These are phyloP conservation scores for Zygotorulaspora mrakii DNA, from an alignment of 1,139 yeast species.

Conservation along the genomic window DNA sequence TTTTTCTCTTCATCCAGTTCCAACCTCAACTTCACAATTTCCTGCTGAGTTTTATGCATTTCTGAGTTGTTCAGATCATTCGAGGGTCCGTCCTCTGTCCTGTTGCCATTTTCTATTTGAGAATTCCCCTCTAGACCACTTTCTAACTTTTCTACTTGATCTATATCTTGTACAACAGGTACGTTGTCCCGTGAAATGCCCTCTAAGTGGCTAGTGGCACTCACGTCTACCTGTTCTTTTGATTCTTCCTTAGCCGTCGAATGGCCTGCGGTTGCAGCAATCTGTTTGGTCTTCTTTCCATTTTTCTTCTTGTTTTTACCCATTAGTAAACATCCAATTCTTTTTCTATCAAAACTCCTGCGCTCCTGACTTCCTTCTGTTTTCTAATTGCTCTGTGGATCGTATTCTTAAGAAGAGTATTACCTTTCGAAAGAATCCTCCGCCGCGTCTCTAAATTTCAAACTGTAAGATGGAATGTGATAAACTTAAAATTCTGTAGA, in stretches of 20 bases:
- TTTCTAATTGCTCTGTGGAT: no score
- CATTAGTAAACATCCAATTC: conserved; percentile 18
- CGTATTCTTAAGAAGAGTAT: no score
- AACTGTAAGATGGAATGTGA: no score
- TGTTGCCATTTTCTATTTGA: no score
- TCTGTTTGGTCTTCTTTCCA: conserved; percentile 17
- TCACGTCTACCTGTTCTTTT: conserved; percentile 6
- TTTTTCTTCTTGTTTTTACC: conserved; percentile 34
- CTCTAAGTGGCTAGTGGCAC: neutral
- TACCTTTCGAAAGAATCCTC: neutral
- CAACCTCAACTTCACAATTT: neutral
- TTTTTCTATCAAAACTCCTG: no score
- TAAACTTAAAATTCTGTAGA: no score
- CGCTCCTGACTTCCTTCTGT: no score
- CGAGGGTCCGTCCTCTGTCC: no score
- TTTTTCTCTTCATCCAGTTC: neutral
- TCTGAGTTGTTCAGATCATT: no score
- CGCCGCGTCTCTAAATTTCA: neutral
- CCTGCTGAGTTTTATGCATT: no score
- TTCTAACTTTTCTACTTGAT: neutral
- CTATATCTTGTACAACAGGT: neutral
- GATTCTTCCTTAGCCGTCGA: conserved; percentile 1
- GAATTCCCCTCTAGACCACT: neutral
- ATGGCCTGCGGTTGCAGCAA: conserved; percentile 1
- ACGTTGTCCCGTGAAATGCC: neutral